Conservation (phyloP, 441 rosid genomes). For the Pelargonium fulgidum region DNA sequence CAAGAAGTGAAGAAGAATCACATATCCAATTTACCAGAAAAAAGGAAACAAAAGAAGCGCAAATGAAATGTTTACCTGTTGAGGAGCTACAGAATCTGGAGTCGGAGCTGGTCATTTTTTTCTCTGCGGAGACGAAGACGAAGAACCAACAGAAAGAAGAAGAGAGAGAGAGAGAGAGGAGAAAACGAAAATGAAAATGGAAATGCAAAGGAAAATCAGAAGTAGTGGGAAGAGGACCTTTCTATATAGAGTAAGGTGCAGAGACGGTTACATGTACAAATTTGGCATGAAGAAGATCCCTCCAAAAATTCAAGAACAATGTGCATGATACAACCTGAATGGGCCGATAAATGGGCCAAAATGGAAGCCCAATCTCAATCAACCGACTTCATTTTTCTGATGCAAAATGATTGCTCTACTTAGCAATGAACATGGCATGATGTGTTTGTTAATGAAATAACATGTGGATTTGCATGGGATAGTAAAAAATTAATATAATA, state of each 20-base stretch:
- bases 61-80: background rate
- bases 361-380: no score
- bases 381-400: no score
- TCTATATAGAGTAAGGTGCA: background rate
- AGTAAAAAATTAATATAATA: no score
- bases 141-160: no score
- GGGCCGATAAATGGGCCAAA: background rate
- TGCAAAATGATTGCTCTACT: no score
- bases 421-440: no score
- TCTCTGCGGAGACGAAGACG: no score
- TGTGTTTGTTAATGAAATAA: no score
- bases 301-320: background rate
- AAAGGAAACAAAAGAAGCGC: background rate
- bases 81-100: no score
- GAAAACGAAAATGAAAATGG: background rate
- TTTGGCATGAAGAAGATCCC: background rate
- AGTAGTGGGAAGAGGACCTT: background rate
- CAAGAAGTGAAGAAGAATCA: no score
- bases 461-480: no score
- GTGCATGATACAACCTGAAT: background rate
- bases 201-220: background rate
- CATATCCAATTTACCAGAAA: background rate
- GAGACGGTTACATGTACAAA: background rate
- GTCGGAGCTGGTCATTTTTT: background rate
- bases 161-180: no score